Conservation (phyloP, 192 early-diverging fungal species). For the Linnemannia hyalina region DNA sequence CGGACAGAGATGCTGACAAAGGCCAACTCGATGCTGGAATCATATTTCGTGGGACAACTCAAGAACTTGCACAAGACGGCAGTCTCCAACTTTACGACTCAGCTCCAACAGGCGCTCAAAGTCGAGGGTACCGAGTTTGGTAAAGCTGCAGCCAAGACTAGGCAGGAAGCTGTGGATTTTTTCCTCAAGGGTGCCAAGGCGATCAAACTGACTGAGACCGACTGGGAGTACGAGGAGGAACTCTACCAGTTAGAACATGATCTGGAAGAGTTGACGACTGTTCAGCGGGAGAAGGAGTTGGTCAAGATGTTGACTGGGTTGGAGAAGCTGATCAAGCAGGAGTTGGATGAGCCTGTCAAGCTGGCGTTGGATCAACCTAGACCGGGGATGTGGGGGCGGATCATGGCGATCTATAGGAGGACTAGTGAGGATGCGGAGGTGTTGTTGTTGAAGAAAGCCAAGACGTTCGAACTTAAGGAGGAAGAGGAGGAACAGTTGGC, state of each 20-base stretch:
- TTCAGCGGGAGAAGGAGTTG: constrained; percentile 75
- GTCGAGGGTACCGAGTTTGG: constrained; percentile 72
- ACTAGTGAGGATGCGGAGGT: constrained; percentile 63
- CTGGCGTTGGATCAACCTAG: constrained; percentile 75
- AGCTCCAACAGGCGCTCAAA: constrained; percentile 50
- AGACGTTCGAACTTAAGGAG: constrained; percentile 37
- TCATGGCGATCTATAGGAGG: constrained; percentile 70
- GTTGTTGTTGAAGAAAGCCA: constrained; percentile 58
- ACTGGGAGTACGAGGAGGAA: constrained; percentile 79
- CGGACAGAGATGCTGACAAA: constrained; percentile 82
- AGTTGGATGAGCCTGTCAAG: constrained; percentile 77
- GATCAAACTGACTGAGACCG: constrained; percentile 71
- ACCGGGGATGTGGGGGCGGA: constrained; percentile 77
- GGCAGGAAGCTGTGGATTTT: constrained; percentile 22
- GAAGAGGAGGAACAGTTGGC: constrained; percentile 40
- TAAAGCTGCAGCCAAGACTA: constrained; percentile 54
- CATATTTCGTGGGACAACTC: constrained; percentile 88
- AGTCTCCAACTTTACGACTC: constrained; percentile 71
- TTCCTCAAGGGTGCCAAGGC: constrained; percentile 49
- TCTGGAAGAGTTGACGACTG: constrained; percentile 65
- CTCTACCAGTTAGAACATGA: constrained; percentile 67
- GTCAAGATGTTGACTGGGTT: constrained; percentile 70
- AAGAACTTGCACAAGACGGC: constrained; percentile 86
- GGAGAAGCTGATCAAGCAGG: constrained; percentile 67
- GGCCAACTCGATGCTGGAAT: constrained; percentile 79